A percentile compares a stretch with the other conserved stretches of the same genome.
Evolutionary conservation across 148 eudicot genomes (phyloP).

Genomic region (Amaranthus cruentus): DNA sequence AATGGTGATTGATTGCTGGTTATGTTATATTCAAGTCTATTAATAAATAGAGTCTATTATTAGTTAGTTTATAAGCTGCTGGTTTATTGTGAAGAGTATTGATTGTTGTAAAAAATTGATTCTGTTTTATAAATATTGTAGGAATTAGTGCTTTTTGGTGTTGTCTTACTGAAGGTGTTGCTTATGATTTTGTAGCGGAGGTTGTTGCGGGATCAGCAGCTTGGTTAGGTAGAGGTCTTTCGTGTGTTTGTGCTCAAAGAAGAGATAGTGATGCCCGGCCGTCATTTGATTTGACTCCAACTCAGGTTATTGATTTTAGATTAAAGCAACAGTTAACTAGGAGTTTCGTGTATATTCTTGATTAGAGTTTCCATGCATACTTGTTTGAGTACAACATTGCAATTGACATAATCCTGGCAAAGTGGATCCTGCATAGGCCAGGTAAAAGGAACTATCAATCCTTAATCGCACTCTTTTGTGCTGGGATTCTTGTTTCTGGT

Average conservation of each 20-base stretch:
- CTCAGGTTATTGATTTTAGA: conserved; percentile 50
- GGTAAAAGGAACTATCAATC: neutral
- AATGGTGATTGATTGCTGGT: conserved; percentile 31
- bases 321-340: neutral
- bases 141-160: neutral
- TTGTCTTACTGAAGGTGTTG: conserved; percentile 13
- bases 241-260: conserved; percentile 97
- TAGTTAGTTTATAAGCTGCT: neutral
- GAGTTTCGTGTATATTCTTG: neutral
- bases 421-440: too few species aligned
- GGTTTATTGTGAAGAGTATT: neutral
- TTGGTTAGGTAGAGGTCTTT: conserved; percentile 95
- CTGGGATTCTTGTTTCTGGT: neutral
- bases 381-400: neutral
- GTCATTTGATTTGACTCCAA: conserved; percentile 84
- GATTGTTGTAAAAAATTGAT: neutral
- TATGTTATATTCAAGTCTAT: neutral
- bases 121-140: neutral
- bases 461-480: neutral
- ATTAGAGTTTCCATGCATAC: neutral
- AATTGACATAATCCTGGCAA: too few species aligned
- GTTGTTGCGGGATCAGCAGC: conserved; percentile 98
- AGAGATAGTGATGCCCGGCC: conserved; percentile 85
- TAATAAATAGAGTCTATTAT: neutral
- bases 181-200: conserved; percentile 57